Evolutionary conservation across 2,329 filamentous ascomycete species (phyloP).

Genomic region (Helminthosporium solani): DNA sequence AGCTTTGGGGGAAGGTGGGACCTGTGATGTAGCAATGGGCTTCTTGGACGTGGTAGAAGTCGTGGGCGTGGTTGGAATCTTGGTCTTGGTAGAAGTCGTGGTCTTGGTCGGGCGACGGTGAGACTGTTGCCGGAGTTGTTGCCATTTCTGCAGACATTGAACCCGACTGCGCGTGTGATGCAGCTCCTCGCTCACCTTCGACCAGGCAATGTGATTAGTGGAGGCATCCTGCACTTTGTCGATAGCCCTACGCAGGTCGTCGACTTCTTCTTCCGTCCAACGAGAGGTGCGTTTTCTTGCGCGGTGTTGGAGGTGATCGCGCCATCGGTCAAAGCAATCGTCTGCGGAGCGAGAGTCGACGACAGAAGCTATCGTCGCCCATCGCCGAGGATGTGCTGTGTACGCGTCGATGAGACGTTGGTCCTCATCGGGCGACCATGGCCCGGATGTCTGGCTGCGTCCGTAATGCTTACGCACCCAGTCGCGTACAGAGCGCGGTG

Average conservation of each 20-base stretch:
- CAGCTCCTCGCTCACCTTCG: not conserved
- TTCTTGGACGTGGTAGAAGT: not conserved
- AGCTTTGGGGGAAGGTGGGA: no score
- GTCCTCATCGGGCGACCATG: not conserved
- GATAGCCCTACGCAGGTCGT: not conserved
- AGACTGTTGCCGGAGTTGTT: not conserved
- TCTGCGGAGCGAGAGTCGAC: not conserved
- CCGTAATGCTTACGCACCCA: not conserved
- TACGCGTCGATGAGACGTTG: not conserved
- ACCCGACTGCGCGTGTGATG: not conserved
- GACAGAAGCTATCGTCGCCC: not conserved
- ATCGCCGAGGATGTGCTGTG: not conserved
- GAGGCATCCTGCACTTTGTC: not conserved
- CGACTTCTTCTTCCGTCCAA: not conserved
- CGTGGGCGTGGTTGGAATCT: not conserved
- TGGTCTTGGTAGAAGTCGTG: not conserved
- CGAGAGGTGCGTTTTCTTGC: not conserved
- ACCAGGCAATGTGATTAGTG: not conserved
- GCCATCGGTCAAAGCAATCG: not conserved
- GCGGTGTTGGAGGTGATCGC: not conserved
- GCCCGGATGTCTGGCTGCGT: not conserved
- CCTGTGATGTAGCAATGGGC: not conserved
- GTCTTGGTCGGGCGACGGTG: not conserved
- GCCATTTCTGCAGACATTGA: not conserved
- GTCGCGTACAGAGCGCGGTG: not conserved